These are phyloP conservation scores for Lunularia cruciata DNA, from an alignment of 225 moss, liverwort and hornwort genomes.

Conservation along the genomic window DNA sequence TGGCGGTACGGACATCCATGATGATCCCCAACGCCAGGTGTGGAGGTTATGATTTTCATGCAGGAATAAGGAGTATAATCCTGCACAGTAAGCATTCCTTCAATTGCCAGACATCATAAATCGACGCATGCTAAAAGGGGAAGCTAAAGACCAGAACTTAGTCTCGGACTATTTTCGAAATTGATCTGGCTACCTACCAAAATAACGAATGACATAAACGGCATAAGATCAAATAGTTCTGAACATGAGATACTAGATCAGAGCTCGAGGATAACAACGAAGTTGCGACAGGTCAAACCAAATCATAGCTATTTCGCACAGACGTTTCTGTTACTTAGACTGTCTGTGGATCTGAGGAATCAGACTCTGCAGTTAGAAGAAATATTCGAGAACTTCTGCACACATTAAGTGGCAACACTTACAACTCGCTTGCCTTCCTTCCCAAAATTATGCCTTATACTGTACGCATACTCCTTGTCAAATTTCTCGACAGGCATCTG, in stretches of 20 bases:
- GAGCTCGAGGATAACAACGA: too few species aligned
- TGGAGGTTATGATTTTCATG: constrained; percentile 91
- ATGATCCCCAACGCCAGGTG: constrained; percentile 97
- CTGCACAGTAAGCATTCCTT: constrained; percentile 27
- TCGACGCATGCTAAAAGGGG: neutral
- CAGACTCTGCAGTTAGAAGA: too few species aligned
- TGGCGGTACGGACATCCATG: constrained; percentile 96
- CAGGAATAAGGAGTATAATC: constrained; percentile 96
- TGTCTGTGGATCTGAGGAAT: too few species aligned
- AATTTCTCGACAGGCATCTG: constrained; percentile 86
- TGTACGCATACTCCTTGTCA: constrained; percentile 96
- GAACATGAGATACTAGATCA: too few species aligned
- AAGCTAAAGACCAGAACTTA: too few species aligned
- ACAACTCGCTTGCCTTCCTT: constrained; percentile 89
- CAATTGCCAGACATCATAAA: neutral
- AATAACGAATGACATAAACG: too few species aligned
- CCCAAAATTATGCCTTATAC: constrained; percentile 89
- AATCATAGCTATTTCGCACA: too few species aligned
- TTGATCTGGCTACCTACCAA: too few species aligned
- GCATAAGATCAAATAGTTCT: too few species aligned
- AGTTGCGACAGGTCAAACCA: too few species aligned
- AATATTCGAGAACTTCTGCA: neutral
- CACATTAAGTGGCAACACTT: constrained; percentile 12
- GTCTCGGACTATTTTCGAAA: too few species aligned
- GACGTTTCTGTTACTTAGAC: too few species aligned